phyloP scores from a whole-genome alignment of 306 rosid genomes.

The Lathyrus sativus region DNA sequence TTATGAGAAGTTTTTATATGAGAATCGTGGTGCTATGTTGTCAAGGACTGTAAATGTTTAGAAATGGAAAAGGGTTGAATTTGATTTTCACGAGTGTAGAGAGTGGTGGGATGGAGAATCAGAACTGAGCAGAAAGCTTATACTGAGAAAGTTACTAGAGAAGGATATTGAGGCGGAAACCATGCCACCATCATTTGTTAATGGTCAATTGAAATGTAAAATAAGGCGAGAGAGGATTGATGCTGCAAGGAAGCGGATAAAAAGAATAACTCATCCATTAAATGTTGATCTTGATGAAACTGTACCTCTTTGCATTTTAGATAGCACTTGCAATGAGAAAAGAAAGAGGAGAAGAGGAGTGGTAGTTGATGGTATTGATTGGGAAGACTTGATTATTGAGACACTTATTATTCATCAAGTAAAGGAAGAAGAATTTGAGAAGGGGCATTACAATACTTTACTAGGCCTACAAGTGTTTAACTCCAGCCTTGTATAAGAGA shows the following conservation, averaged over 20 bases:
- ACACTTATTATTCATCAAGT: slow-evolving; percentile 75
- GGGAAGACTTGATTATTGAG: slow-evolving; percentile 88
- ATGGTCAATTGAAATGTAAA: slow-evolving; percentile 47
- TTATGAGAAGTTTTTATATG: no score
- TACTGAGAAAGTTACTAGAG: no score
- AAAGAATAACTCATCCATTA: slow-evolving; percentile 55
- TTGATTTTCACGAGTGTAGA: no score
- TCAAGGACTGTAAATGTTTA: slow-evolving; percentile 36
- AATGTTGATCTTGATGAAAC: slow-evolving; percentile 28
- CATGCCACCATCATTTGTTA: slow-evolving; percentile 71
- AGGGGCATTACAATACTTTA: slow-evolving; percentile 72
- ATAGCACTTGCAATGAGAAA: slow-evolving; percentile 21
- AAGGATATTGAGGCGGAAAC: slow-evolving; percentile 70
- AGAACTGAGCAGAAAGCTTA: no score
- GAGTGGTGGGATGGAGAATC: no score
- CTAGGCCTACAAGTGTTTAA: slow-evolving; percentile 66
- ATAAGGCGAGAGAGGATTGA: slow-evolving; percentile 62
- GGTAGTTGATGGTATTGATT: slow-evolving; percentile 46
- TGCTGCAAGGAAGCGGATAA: no score
- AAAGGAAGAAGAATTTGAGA: slow-evolving; percentile 79
- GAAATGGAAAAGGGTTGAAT: no score
- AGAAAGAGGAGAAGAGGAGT: slow-evolving; percentile 57
- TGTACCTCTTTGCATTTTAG: not conserved
- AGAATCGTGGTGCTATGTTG: no score
- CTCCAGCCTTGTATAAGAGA: slow-evolving; percentile 41